Evolutionary conservation across 768 basidiomycete species (phyloP), one percentile per base, ranked within the genome.

Genomic region (Boletus reticuloceps): DNA sequence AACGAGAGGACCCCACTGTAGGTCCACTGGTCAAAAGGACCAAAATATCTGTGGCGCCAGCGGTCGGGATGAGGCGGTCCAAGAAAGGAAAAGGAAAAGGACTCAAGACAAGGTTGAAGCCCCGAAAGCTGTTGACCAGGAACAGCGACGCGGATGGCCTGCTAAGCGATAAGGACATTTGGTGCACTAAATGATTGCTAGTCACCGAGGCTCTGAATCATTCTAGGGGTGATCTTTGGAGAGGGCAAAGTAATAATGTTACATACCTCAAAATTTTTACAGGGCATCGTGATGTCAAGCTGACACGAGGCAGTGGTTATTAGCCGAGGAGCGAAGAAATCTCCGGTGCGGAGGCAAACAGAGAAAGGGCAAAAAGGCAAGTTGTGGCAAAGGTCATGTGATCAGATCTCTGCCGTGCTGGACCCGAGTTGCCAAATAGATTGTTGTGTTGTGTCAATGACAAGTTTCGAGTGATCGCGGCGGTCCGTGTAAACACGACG

Each of bases 261-360:
- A 41, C 50, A 58, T 58, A 55, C 40, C 47, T 40, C 34, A 42
- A 65, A 56, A 34, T 20, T 55, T 64, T 62, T 19, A 25, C 32
- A 19, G 41, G 40, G 16, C 14, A 32, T 10, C 14, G 46, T 48
- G 56, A 39, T 56, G 40, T 51, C 39, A 34, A 38, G 8, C 14
- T 34, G 51, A 49, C 54, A 66, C 41, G 54, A 56, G 57, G 57
- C 57, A 29, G 56, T 39, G 53, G 47, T 17, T 39, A 45, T 67
- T 65, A 68, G 55, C 63, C 63, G 63, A 62, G 48, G 32, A 47
- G 36, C 20, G 38, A 38, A 46, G 37, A 38, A 56, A 55, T 45
- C 51, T 54, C 66, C 58, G 61, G 61, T 34, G 47, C 54, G 59
- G 66, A 60, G 48, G 59, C 59, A 63, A 58, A 56, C 17, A 58